Evolutionary conservation across 2,329 filamentous ascomycete species (phyloP), one percentile per base, ranked within the genome.

Genomic region (Mycocentrospora acerina): DNA sequence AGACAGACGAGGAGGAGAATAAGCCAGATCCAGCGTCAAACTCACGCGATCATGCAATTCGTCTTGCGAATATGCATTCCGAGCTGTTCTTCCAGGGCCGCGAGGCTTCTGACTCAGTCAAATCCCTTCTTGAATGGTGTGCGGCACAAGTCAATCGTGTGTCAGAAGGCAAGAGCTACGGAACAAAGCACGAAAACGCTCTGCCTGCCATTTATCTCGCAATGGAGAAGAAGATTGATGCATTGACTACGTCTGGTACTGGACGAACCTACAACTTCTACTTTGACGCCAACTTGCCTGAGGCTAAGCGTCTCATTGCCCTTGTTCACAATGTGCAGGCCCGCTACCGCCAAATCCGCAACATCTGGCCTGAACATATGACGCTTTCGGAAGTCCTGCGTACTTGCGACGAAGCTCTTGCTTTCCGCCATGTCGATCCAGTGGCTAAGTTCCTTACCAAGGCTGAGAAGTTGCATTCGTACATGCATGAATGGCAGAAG

Each of bases 401-500:
- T 11, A 83, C 82, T 18, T 94, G 88, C 59, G 80, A 86, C 39
- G 83, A 86, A 50, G 75, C 95, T 1, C 75, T 95, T 2, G 78
- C 84, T 37, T 81, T 95, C 54, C 76, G 81, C 15, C 83, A 96
- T 54, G 79, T 81, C 1, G 90, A 95, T 39, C 90, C 93, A 0
- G 74, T 98, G 4, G 90, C 90, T 1, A 90, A 86, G 57, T 82
- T 95, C 40, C 79, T 98, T 35, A 87, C 86, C 2, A 88, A 86
- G 60, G 78, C 93, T 3, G 94, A 99, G 66, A 89, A 91, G 48
- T 75, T 99, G 4, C 88, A 97, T 67, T 78, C 76, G 0, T 83
- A 85, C 50, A 80, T 98, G 32, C 85, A 96, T 48, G 90, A 97
- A 67, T 99, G 93, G 93, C 90, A 98, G 64, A 83, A 86, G 28